Evolutionary conservation across 108 stramenopile species (phyloP).

Genomic region (Discostella pseudostelligera): DNA sequence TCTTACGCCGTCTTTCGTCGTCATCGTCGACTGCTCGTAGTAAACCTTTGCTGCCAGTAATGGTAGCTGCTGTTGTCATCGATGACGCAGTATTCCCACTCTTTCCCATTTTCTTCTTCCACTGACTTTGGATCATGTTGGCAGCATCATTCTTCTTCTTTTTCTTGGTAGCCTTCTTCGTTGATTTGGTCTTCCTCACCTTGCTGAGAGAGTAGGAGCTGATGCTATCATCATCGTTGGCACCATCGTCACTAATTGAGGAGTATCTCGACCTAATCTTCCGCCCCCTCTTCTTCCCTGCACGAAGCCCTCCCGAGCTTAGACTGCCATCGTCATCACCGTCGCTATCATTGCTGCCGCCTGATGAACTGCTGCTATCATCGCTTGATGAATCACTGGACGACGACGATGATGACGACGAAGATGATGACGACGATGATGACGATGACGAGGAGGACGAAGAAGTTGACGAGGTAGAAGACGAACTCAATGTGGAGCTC

Average conservation of each 20-base stretch:
- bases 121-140: constrained; percentile 60
- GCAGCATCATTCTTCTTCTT: constrained; percentile 49
- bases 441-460: constrained; percentile 8
- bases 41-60: not conserved
- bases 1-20: not conserved
- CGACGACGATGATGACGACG: not conserved
- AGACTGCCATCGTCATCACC: not conserved
- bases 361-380: no score
- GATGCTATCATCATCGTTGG: not conserved
- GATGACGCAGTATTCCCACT: not conserved
- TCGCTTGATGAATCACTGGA: constrained; percentile 2
- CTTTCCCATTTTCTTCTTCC: constrained; percentile 51
- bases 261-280: not conserved
- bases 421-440: constrained; percentile 1
- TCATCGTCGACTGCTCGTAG: constrained; percentile 11
- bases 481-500: not conserved
- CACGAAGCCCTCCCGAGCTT: not conserved
- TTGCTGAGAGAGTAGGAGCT: constrained; percentile 14
- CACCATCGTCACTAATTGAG: constrained; percentile 1
- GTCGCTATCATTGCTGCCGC: not conserved
- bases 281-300: not conserved
- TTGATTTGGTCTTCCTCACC: constrained; percentile 12
- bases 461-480: not conserved
- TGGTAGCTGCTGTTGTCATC: not conserved
- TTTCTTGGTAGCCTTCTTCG: constrained; percentile 11